Percentiles rank a stretch among this genome's conserved stretches.
These are phyloP conservation scores for Trametes versicolor DNA, from an alignment of 1,284 basidiomycete species.

Conservation along the genomic window DNA sequence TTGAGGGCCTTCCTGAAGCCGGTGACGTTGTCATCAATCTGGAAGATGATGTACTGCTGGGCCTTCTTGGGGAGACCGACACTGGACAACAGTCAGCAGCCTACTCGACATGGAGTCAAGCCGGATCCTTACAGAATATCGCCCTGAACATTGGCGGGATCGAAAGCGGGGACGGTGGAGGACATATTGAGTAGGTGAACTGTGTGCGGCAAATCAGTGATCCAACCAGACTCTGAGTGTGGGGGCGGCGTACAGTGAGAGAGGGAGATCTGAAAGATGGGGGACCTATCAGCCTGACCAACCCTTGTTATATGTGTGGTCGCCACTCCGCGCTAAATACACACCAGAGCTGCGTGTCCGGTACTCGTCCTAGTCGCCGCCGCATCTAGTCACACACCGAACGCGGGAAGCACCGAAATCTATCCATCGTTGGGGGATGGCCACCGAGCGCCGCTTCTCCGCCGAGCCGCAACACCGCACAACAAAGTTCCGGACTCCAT, in stretches of 20 bases:
- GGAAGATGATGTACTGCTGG: constrained; percentile 53
- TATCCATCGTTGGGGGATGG: not conserved
- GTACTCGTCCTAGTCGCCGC: not conserved
- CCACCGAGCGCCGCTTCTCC: constrained; percentile 11
- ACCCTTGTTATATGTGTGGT: constrained; percentile 7
- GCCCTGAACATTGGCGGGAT: constrained; percentile 58
- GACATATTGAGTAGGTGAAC: constrained; percentile 19
- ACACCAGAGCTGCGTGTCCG: not conserved
- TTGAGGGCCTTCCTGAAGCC: constrained; percentile 38
- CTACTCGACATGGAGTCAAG: not conserved
- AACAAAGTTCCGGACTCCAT: constrained; percentile 1
- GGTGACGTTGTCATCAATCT: constrained; percentile 45
- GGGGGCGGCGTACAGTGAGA: not conserved
- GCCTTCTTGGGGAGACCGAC: constrained; percentile 56
- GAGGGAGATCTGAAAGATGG: not conserved
- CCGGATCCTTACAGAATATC: constrained; percentile 53
- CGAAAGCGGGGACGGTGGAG: constrained; percentile 26
- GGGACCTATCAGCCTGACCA: not conserved
- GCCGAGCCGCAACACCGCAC: not conserved
- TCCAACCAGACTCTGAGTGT: not conserved
- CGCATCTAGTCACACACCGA: constrained; percentile 4
- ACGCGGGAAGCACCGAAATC: not conserved
- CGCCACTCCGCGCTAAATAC: constrained; percentile 9
- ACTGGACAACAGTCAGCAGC: constrained; percentile 34
- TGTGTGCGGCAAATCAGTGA: not conserved